phyloP scores from a whole-genome alignment of 1,284 basidiomycete species.

The Xanthoconium separans region DNA sequence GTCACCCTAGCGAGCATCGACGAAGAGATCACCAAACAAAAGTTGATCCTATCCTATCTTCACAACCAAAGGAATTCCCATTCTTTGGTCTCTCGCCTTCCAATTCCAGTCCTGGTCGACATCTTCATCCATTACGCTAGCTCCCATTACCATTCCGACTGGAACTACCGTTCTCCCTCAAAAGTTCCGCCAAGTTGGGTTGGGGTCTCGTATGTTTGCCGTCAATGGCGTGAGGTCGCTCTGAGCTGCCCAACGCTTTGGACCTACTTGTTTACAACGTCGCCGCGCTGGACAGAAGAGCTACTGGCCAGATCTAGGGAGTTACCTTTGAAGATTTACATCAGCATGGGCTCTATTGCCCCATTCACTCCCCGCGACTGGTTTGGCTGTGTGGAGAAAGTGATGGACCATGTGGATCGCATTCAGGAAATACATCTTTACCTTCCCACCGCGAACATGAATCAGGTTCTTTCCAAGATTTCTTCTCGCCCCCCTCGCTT shows the following conservation, averaged over 20 bases:
- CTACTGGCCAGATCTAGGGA: conserved; percentile 35
- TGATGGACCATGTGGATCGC: conserved; percentile 19
- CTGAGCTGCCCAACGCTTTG: conserved; percentile 8
- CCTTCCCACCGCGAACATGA: neutral
- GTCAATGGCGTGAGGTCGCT: conserved; percentile 19
- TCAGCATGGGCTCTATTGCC: too few species aligned
- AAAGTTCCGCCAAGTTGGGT: conserved; percentile 8
- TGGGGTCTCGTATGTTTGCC: conserved; percentile 29
- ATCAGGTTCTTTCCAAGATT: neutral
- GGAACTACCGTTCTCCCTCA: neutral
- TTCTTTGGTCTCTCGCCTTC: neutral
- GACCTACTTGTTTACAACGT: conserved; percentile 14
- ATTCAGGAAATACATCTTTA: conserved; percentile 10
- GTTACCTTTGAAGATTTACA: conserved; percentile 25
- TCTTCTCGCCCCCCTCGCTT: conserved; percentile 10
- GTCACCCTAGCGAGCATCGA: too few species aligned
- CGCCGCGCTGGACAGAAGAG: conserved; percentile 27
- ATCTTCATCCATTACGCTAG: neutral
- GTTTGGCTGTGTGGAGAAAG: conserved; percentile 5
- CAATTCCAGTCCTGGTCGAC: neutral
- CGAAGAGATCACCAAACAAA: too few species aligned
- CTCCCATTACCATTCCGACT: neutral
- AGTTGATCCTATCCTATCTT: too few species aligned
- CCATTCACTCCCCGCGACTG: neutral
- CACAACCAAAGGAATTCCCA: too few species aligned